These are phyloP conservation scores for Ceratocystis cubensis DNA, from an alignment of 2,329 filamentous ascomycete species.

Conservation along the genomic window DNA sequence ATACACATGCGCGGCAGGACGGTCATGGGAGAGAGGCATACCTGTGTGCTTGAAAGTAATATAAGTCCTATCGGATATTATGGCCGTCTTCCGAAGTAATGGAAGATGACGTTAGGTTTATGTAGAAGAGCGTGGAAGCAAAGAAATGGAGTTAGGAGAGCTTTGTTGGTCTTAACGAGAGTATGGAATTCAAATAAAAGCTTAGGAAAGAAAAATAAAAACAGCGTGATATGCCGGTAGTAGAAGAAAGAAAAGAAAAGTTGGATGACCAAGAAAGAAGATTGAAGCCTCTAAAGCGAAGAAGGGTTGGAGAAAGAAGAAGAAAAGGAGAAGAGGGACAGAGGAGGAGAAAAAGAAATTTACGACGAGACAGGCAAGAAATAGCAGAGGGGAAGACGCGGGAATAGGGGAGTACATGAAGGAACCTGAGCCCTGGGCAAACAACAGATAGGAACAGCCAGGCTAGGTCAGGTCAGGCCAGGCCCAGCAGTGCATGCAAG, in stretches of 20 bases:
- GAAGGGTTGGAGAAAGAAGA: constrained; percentile 19
- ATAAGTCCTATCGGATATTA: constrained; percentile 20
- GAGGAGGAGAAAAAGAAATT: constrained; percentile 24
- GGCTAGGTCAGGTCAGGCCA: background rate
- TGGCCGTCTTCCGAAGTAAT: constrained; percentile 19
- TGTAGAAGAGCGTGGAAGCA: constrained; percentile 20
- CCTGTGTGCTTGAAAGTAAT: constrained; percentile 14
- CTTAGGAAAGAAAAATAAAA: constrained; percentile 23
- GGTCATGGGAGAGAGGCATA: background rate
- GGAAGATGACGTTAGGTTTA: constrained; percentile 16
- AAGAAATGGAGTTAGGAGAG: constrained; percentile 17
- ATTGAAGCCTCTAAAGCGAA: constrained; percentile 21
- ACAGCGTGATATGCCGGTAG: constrained; percentile 24
- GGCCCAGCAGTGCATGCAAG: background rate
- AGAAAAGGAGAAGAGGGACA: constrained; percentile 23
- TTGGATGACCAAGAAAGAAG: constrained; percentile 23
- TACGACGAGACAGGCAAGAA: constrained; percentile 22
- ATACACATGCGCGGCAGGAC: background rate
- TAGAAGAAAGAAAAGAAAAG: constrained; percentile 24
- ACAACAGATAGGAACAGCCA: background rate
- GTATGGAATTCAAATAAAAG: constrained; percentile 25
- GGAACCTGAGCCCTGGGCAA: constrained; percentile 15
- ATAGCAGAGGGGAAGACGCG: constrained; percentile 6
- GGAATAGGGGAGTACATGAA: constrained; percentile 22
- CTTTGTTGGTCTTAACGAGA: constrained; percentile 25